A percentile compares a stretch with the other conserved stretches of the same genome.
phyloP scores from a whole-genome alignment of 106 monocot species.

The Posidonia australis region DNA sequence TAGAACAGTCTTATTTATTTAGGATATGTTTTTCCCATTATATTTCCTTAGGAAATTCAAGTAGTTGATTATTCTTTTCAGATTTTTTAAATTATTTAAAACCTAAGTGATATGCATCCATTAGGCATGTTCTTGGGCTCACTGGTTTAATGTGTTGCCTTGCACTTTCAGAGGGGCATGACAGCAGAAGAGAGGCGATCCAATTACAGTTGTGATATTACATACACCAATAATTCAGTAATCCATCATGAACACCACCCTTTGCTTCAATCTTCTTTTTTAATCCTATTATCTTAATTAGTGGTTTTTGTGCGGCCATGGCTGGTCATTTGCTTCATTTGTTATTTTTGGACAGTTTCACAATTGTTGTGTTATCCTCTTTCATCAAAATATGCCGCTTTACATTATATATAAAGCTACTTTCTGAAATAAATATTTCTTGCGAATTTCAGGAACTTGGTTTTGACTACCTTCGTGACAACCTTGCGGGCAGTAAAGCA shows the following conservation, averaged over 20 bases:
- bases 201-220: conserved; percentile 92
- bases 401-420: too few species aligned
- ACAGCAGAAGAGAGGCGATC: conserved; percentile 58
- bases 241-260: background rate
- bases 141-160: background rate
- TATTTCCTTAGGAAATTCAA: too few species aligned
- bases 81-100: too few species aligned
- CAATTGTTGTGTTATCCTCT: background rate
- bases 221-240: conserved; percentile 97
- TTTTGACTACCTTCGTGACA: conserved; percentile 96
- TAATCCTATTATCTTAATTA: background rate
- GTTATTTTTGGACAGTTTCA: too few species aligned
- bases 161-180: conserved; percentile 68
- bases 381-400: too few species aligned
- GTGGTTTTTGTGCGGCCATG: too few species aligned
- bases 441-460: conserved; percentile 53
- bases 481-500: conserved; percentile 64
- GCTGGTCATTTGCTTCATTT: too few species aligned
- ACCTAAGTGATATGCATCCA: too few species aligned
- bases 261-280: background rate
- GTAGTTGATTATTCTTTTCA: too few species aligned
- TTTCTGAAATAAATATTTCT: background rate
- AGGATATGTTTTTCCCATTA: background rate
- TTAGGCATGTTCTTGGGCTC: background rate
- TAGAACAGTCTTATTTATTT: background rate